Evolutionary conservation across 1,284 basidiomycete species (phyloP).

Genomic region (Phaffia rhodozyma): DNA sequence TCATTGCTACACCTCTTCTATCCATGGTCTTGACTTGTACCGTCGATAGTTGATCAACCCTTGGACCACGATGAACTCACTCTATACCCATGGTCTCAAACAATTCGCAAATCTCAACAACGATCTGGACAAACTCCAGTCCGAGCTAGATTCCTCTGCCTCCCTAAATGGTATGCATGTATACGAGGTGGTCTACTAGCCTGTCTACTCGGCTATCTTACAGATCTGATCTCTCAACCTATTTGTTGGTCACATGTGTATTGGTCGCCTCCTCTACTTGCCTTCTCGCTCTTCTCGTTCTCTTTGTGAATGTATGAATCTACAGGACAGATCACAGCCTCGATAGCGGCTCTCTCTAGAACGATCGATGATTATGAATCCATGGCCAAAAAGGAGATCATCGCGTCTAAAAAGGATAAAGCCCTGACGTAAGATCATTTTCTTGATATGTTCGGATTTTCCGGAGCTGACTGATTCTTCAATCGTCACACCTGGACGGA

Average conservation of each 20-base stretch:
- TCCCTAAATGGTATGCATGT: slow-evolving; percentile 63
- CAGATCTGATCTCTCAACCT: background rate
- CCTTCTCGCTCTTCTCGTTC: slow-evolving; percentile 21
- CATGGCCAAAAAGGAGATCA: slow-evolving; percentile 87
- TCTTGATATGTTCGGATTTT: background rate
- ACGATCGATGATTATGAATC: slow-evolving; percentile 93
- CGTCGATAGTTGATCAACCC: too few relatives aligned
- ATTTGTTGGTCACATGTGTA: background rate
- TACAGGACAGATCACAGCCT: slow-evolving; percentile 85
- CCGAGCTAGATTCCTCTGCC: slow-evolving; percentile 58
- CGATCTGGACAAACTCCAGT: slow-evolving; percentile 67
- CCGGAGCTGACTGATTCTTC: background rate
- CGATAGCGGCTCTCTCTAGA: slow-evolving; percentile 76
- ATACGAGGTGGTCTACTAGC: background rate
- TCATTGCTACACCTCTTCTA: too few relatives aligned
- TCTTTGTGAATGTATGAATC: slow-evolving; percentile 4
- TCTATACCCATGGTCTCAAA: slow-evolving; percentile 83
- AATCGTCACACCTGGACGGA: too few relatives aligned
- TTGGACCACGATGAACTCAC: slow-evolving; percentile 59
- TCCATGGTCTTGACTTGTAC: too few relatives aligned
- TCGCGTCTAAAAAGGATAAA: slow-evolving; percentile 87
- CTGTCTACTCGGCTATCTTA: background rate
- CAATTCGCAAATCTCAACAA: slow-evolving; percentile 79
- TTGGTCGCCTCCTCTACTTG: slow-evolving; percentile 19
- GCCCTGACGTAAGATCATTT: slow-evolving; percentile 58